Conservation (phyloP, 1,284 basidiomycete genomes). For the Pholiota adiposa region DNA sequence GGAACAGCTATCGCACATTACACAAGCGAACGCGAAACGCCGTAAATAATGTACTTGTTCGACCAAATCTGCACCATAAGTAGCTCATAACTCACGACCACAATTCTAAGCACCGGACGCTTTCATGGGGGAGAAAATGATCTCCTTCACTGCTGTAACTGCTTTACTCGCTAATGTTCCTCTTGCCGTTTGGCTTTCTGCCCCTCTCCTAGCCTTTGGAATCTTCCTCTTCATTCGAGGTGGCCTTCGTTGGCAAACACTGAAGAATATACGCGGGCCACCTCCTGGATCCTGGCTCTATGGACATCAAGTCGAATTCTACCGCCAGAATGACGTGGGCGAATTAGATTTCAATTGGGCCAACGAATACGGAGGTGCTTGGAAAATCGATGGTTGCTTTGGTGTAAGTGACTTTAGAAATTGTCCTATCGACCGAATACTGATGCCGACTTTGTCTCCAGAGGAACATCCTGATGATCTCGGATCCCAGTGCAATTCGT, state of each 20-base stretch:
- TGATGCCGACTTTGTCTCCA: neutral
- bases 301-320: slow-evolving; percentile 13
- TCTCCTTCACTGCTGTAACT: neutral
- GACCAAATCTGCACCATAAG: no score
- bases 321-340: slow-evolving; percentile 12
- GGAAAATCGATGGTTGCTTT: slow-evolving; percentile 15
- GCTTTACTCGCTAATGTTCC: neutral
- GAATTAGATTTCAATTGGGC: slow-evolving; percentile 11
- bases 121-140: neutral
- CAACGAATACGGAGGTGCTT: slow-evolving; percentile 14
- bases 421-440: neutral
- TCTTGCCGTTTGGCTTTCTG: neutral
- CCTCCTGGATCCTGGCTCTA: slow-evolving; percentile 7
- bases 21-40: no score
- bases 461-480: slow-evolving; percentile 15
- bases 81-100: neutral
- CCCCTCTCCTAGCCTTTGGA: neutral
- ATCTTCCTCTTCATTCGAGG: slow-evolving; percentile 9
- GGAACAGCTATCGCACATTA: neutral
- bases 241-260: slow-evolving; percentile 11
- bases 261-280: slow-evolving; percentile 11
- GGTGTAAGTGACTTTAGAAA: slow-evolving; percentile 7
- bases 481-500: slow-evolving; percentile 11
- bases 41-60: no score
- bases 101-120: neutral